Evolutionary conservation across 148 eudicot species (phyloP), one percentile per base, ranked within the genome.

Genomic region (Rheum nobile): DNA sequence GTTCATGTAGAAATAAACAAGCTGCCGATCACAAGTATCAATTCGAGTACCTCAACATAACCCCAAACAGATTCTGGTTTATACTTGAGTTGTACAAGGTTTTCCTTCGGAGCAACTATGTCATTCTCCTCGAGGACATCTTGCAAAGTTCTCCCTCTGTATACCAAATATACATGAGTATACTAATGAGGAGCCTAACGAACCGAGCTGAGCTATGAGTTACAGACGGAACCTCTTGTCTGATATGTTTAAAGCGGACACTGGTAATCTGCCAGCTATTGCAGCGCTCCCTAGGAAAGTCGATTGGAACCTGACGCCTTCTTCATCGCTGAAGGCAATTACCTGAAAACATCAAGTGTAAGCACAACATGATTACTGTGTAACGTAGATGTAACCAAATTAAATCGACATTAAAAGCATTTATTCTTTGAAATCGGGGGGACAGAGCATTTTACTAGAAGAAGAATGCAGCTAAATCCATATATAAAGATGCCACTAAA

Each of bases 271-370:
- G 73, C 98, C 98, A 77, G 98, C 90, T 75, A 95, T 77, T 74
- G 96, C 97, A 73, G 96, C 98, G 85, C 97, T 95, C 68, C 98
- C 98, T 67, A 95, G 83, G 81, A 95, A 95, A 21, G 98, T 91
- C n/a, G 97, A 87, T 55, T 95, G 98, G 73, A 95, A 95, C 74
- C 98, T 85, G 82, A 90, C 89, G 80, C 98, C 98, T 82, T 95
- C 98, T 82, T 95, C 98, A 57, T 95, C 98, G 76, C 98, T 84
- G 76, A 95, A 95, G 42, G 98, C 98, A 86, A 95, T 91, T 75
- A 95, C 86, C 98, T 92, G 84, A 72, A 80, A 67, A 67, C 63
- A 65, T 54, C 69, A 82, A 76, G 43, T 73, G 54, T 35, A 57
- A 70, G 46, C 39, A 74, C 34, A 73, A 32, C 55, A 71, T 32